Base-by-base conservation (phyloP, 2,329 filamentous ascomycete genomes). In the Lachnellula arida region DNA sequence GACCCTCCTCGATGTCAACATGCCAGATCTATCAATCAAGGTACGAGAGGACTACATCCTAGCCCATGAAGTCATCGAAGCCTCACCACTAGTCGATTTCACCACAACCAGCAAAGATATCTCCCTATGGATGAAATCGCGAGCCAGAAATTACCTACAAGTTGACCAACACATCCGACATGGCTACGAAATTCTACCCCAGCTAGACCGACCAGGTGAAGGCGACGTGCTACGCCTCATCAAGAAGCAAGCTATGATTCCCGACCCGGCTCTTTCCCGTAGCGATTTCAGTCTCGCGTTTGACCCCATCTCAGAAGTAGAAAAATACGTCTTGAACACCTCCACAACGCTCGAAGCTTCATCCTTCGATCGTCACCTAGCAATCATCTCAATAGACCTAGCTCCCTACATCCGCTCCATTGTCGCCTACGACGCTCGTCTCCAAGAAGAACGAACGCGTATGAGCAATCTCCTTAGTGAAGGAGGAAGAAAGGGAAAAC, bases 401-500 rank as follows among this genome's bases (percentile, higher is more conserved):
- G 92, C 91, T 0, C 94, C 95, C 0, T 97, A 90, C 70, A 82
- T 97, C n/a, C 88, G 95, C 11, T 79, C 81, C 39, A 97, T 99
- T 57, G 85, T 93, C 2, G 78, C 85, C 0, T 88, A 87, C 67
- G 93, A 97, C 64, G 75, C 84, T 19, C 78, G 78, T 1, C 79
- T 94, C 1, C 87, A 91, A 65, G 76, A 83, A 58, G 82, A 90
- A 60, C 81, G 90, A 11, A 69, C 81, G 7, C 79, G 80, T 17
- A 71, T 89, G 9, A 84, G 82, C 61, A 83, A 77, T 53, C 70
- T 91, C 1, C 72, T 89, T 12, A 83, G 81, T 51, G 81, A 85
- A 60, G 81, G 81, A 5, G 80, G 79, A 14, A 79, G 78, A 28
- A 69, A 68, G 42, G 60, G 65, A 2, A 87, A 87, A 67, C 78